These are phyloP conservation scores for Quillaja saponaria DNA, from an alignment of 306 rosid genomes.

Conservation along the genomic window DNA sequence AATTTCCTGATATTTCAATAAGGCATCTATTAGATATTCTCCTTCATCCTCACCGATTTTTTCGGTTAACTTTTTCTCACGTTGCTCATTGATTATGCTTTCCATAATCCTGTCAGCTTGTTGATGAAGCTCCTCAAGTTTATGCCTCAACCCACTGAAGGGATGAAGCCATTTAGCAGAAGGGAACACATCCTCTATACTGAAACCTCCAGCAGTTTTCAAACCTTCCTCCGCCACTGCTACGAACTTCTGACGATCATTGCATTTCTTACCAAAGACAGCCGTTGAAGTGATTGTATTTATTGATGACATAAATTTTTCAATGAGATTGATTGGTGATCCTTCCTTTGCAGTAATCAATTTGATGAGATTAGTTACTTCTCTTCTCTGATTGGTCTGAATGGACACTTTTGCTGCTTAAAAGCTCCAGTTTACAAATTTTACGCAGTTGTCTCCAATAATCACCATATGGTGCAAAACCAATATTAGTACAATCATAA, in stretches of 20 bases:
- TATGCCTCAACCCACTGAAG: constrained; percentile 22
- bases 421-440: constrained; percentile 31
- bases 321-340: constrained; percentile 27
- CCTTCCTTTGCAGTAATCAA: constrained; percentile 16
- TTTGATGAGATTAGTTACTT: constrained; percentile 14
- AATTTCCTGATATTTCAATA: constrained; percentile 7
- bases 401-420: constrained; percentile 20
- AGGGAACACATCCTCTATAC: constrained; percentile 42
- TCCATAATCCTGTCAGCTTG: constrained; percentile 12
- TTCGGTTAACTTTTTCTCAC: background rate
- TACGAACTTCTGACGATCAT: constrained; percentile 28
- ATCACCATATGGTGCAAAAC: constrained; percentile 32
- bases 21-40: constrained; percentile 16
- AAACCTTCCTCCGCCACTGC: background rate
- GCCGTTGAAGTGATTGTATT: constrained; percentile 28
- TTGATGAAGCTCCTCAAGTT: constrained; percentile 32
- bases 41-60: background rate
- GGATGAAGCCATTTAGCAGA: constrained; percentile 34
- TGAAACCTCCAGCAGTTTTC: constrained; percentile 21
- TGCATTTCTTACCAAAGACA: constrained; percentile 39
- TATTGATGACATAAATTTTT: constrained; percentile 17
- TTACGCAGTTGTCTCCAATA: constrained; percentile 37
- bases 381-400: constrained; percentile 34
- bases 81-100: constrained; percentile 17
- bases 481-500: constrained; percentile 16